Conservation (phyloP, 768 basidiomycete species). For the Trametes villosa region DNA sequence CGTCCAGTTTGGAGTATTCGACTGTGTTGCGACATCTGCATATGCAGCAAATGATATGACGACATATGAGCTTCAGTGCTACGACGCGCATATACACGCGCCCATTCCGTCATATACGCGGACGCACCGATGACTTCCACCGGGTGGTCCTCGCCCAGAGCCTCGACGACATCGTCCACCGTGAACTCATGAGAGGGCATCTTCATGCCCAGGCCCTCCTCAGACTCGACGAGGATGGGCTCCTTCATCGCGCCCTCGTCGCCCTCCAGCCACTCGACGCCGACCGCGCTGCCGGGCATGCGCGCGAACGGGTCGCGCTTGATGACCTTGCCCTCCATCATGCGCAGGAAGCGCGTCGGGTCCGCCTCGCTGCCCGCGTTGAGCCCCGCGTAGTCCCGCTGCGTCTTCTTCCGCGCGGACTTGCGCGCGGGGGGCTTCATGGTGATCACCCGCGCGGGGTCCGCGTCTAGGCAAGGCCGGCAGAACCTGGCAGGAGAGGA, state of each 20-base stretch:
- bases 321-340: conserved; percentile 71
- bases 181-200: conserved; percentile 77
- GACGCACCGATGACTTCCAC: conserved; percentile 89
- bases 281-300: conserved; percentile 70
- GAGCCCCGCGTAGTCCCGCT: conserved; percentile 80
- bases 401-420: conserved; percentile 73
- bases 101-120: not conserved
- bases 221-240: conserved; percentile 78
- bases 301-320: conserved; percentile 65
- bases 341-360: conserved; percentile 65
- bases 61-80: conserved; percentile 7
- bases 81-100: not conserved
- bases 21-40: conserved; percentile 87
- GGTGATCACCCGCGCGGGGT: conserved; percentile 68
- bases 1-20: conserved; percentile 85
- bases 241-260: conserved; percentile 78
- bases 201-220: conserved; percentile 87
- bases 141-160: conserved; percentile 76
- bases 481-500: conserved; percentile 63
- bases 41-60: not conserved
- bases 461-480: conserved; percentile 58
- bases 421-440: conserved; percentile 81
- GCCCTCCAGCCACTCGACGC: conserved; percentile 71
- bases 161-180: conserved; percentile 78
- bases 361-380: conserved; percentile 68